Conservation (phyloP, 495 filamentous ascomycete genomes). For the Poronia punctata region DNA sequence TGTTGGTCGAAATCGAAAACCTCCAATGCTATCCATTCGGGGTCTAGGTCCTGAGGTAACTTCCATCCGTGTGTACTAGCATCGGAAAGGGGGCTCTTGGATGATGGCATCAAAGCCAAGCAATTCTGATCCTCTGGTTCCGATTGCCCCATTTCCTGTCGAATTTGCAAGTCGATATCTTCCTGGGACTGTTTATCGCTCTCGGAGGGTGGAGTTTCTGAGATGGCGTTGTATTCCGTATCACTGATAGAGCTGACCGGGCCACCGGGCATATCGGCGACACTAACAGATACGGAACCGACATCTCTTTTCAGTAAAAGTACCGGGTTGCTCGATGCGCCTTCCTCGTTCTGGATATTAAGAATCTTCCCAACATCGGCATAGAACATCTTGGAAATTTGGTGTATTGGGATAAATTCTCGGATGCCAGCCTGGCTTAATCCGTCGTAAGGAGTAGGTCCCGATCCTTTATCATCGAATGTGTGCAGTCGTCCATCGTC, state of each 20-base stretch:
- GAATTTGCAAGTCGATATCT: conserved; percentile 63
- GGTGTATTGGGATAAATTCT: conserved; percentile 78
- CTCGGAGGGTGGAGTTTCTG: conserved; percentile 8
- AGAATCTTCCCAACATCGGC: conserved; percentile 92
- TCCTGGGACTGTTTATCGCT: conserved; percentile 47
- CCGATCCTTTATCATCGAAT: conserved; percentile 57
- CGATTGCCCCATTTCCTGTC: conserved; percentile 36
- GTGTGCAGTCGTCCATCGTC: conserved; percentile 87
- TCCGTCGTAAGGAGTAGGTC: conserved; percentile 60
- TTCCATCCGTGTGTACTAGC: conserved; percentile 40
- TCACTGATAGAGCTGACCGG: conserved; percentile 9
- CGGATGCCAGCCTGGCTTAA: conserved; percentile 69
- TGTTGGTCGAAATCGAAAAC: conserved; percentile 63
- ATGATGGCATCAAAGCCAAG: background rate
- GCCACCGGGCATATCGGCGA: background rate
- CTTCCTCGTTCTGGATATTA: conserved; percentile 71
- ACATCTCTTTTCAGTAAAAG: conserved; percentile 80
- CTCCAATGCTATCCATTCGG: conserved; percentile 94
- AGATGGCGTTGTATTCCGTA: conserved; percentile 8
- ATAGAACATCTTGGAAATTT: conserved; percentile 95
- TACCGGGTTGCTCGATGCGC: conserved; percentile 76
- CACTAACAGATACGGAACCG: conserved; percentile 64
- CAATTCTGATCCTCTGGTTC: background rate
- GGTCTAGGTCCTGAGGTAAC: conserved; percentile 74
- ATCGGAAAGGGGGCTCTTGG: background rate